Conservation (phyloP, 1,284 basidiomycete species). For the Ganoderma sinense region DNA sequence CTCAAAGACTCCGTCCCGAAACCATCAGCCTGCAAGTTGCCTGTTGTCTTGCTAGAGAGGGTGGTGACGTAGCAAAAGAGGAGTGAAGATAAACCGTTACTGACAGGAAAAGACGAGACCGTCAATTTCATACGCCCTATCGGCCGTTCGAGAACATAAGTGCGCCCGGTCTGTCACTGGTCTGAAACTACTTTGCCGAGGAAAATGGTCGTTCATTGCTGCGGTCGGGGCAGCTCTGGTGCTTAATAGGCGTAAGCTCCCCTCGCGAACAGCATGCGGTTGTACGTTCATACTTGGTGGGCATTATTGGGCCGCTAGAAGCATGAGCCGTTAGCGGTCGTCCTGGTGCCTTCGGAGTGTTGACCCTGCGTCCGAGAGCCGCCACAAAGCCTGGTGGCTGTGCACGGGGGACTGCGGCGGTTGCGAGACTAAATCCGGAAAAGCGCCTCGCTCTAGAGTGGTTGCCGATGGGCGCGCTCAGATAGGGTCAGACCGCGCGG, state of each 20-base stretch:
- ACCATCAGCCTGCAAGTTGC: not conserved
- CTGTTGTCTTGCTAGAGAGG: not conserved
- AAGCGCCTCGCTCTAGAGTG: not conserved
- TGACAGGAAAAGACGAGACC: not conserved
- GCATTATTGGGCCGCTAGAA: not conserved
- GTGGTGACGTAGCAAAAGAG: not conserved
- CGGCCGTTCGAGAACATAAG: not conserved
- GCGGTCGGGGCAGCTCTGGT: not conserved
- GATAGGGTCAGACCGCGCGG: not conserved
- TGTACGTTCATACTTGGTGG: not conserved
- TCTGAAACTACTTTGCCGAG: not conserved
- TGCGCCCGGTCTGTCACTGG: not conserved
- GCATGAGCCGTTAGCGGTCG: not conserved
- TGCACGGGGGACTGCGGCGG: not conserved
- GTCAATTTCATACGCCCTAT: not conserved
- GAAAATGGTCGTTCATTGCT: not conserved
- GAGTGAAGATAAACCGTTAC: not conserved
- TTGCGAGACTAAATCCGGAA: not conserved
- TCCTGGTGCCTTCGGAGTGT: not conserved
- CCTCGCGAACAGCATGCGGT: not conserved
- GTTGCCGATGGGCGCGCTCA: not conserved
- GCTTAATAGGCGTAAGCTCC: not conserved
- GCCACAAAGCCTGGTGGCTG: not conserved
- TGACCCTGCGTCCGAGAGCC: not conserved
- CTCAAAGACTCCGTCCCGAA: not conserved